Percentiles rank a stretch among this genome's conserved stretches.
These are phyloP conservation scores for Cydonia oblonga DNA, from an alignment of 331 rosid genomes.

Conservation along the genomic window DNA sequence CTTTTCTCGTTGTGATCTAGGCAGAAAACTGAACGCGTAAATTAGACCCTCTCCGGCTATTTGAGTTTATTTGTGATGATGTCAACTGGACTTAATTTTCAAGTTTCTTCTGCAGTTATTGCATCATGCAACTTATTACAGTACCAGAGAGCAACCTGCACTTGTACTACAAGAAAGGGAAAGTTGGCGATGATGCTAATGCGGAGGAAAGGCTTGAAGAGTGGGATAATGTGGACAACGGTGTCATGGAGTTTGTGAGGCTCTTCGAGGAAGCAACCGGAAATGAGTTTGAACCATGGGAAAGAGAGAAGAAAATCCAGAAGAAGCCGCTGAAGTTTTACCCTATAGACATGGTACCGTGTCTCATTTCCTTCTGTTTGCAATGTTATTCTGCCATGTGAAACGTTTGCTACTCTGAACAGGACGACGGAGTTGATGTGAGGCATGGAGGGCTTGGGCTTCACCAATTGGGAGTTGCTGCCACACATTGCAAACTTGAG, in stretches of 20 bases:
- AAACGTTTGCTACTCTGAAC: not conserved
- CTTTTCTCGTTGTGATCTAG: conserved; percentile 63
- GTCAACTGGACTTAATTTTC: not conserved
- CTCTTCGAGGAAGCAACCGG: conserved; percentile 72
- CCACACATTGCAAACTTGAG: conserved; percentile 61
- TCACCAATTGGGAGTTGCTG: conserved; percentile 62
- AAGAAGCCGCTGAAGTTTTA: conserved; percentile 61
- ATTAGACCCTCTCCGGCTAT: not conserved
- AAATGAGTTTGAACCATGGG: conserved; percentile 75
- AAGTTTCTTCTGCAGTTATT: conserved; percentile 43
- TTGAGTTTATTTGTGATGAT: not conserved
- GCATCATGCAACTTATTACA: conserved; percentile 54
- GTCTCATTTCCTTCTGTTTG: not conserved
- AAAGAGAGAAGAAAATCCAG: conserved; percentile 64
- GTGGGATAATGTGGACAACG: conserved; percentile 31
- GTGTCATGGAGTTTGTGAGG: conserved; percentile 52
- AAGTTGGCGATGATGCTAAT: conserved; percentile 64
- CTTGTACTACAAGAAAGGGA: conserved; percentile 63
- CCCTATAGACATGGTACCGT: conserved; percentile 78
- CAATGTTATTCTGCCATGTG: not conserved
- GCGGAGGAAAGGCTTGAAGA: conserved; percentile 73
- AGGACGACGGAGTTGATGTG: conserved; percentile 86
- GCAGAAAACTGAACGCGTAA: conserved; percentile 68
- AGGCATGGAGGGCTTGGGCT: conserved; percentile 64
- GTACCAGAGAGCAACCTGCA: conserved; percentile 45